These are phyloP conservation scores for Penicillium sp. DNA, from an alignment of 2,329 filamentous ascomycete genomes.

Conservation along the genomic window DNA sequence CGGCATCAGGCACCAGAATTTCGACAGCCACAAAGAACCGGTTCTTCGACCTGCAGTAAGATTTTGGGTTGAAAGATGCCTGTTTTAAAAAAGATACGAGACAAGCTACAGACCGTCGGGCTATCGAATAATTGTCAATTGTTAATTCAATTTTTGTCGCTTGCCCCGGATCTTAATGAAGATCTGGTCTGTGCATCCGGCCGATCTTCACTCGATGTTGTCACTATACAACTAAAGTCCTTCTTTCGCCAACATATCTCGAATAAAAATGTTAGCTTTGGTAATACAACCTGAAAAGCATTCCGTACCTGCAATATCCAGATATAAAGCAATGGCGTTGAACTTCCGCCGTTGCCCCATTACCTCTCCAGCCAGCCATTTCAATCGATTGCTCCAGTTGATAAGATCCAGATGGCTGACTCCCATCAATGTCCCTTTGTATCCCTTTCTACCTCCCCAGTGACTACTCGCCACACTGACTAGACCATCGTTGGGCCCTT, in stretches of 20 bases:
- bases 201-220: not conserved
- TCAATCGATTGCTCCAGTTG: slow-evolving; percentile 65
- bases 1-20: slow-evolving; percentile 23
- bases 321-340: slow-evolving; percentile 64
- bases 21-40: not conserved
- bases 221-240: slow-evolving; percentile 40
- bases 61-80: not conserved
- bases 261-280: not conserved
- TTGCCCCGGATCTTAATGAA: not conserved
- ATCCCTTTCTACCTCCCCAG: slow-evolving; percentile 57
- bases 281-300: not conserved
- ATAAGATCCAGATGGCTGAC: slow-evolving; percentile 66
- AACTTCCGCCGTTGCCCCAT: slow-evolving; percentile 61
- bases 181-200: not conserved
- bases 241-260: slow-evolving; percentile 70
- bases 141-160: not conserved
- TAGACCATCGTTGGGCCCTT: slow-evolving; percentile 64
- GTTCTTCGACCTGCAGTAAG: not conserved
- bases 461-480: slow-evolving; percentile 60
- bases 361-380: slow-evolving; percentile 59
- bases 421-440: slow-evolving; percentile 64
- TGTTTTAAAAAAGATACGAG: not conserved
- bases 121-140: not conserved
- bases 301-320: slow-evolving; percentile 62
- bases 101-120: not conserved